Evolutionary conservation across 2,329 filamentous ascomycete species (phyloP).

Genomic region (Chrysoporthe deuterocubensis): DNA sequence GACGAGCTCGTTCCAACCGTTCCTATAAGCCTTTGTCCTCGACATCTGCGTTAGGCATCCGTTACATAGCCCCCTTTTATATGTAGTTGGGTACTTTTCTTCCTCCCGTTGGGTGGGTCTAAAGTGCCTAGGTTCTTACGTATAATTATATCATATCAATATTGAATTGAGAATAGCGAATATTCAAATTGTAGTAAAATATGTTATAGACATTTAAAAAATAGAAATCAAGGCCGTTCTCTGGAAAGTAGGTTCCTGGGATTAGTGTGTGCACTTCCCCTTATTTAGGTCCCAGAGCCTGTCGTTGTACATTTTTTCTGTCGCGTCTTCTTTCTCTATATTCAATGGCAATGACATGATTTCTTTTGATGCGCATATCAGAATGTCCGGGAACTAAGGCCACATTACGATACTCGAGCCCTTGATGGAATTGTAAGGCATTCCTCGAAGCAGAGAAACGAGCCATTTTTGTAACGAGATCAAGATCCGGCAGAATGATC

Average conservation of each 20-base stretch:
- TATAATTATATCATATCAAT: too few relatives aligned
- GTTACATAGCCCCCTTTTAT: too few relatives aligned
- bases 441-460: slow-evolving; percentile 3
- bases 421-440: background rate
- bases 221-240: slow-evolving; percentile 19
- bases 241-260: slow-evolving; percentile 15
- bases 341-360: background rate
- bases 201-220: too few relatives aligned
- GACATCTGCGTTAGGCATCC: too few relatives aligned
- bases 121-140: too few relatives aligned
- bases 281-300: slow-evolving; percentile 14
- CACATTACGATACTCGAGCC: slow-evolving; percentile 14
- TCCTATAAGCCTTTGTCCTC: too few relatives aligned
- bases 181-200: too few relatives aligned
- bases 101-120: too few relatives aligned
- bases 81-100: too few relatives aligned
- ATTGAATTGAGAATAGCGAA: too few relatives aligned
- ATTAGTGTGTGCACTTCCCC: background rate
- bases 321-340: background rate
- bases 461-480: background rate
- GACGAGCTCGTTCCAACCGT: too few relatives aligned
- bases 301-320: slow-evolving; percentile 7
- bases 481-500: slow-evolving; percentile 3
- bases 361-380: background rate
- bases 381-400: background rate